Conservation (phyloP, 2,329 filamentous ascomycete species). For the Biscogniauxia marginata region DNA sequence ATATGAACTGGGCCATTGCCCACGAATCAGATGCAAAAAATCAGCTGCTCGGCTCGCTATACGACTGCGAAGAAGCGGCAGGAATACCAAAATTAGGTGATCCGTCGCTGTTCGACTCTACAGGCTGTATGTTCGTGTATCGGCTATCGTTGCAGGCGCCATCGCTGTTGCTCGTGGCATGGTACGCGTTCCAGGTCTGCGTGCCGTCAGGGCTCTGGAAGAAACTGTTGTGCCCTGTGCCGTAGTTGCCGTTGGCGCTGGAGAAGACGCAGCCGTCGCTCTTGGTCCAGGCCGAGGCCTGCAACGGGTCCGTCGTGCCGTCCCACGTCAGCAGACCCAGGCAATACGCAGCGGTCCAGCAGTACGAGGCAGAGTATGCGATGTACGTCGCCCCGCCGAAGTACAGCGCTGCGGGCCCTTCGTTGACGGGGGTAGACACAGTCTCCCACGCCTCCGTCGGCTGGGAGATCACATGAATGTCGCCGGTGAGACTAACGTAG, state of each 20-base stretch:
- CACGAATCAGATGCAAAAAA: background rate
- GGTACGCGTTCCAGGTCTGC: conserved; percentile 56
- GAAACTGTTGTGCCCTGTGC: conserved; percentile 58
- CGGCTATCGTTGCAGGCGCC: conserved; percentile 53
- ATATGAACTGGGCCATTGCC: background rate
- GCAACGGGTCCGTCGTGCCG: conserved; percentile 46
- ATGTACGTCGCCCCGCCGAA: conserved; percentile 51
- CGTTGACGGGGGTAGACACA: conserved; percentile 50
- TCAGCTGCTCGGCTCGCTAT: conserved; percentile 7
- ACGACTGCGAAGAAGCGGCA: conserved; percentile 13
- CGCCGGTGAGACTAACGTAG: conserved; percentile 41
- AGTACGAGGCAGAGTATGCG: conserved; percentile 54
- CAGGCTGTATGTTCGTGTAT: conserved; percentile 52
- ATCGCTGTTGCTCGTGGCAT: conserved; percentile 47
- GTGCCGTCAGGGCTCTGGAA: conserved; percentile 54
- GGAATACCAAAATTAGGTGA: conserved; percentile 50
- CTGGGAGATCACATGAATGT: conserved; percentile 47
- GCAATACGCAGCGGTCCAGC: conserved; percentile 54
- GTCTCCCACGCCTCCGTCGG: conserved; percentile 52
- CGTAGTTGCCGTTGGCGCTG: conserved; percentile 55
- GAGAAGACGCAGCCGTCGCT: conserved; percentile 48
- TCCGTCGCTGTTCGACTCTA: conserved; percentile 50
- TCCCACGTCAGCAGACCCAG: conserved; percentile 55
- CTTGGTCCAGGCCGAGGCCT: conserved; percentile 49
- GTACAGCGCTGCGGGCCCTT: conserved; percentile 54